Base-by-base conservation (phyloP, 345 rosid genomes). In the Gynandropsis gynandra region DNA sequence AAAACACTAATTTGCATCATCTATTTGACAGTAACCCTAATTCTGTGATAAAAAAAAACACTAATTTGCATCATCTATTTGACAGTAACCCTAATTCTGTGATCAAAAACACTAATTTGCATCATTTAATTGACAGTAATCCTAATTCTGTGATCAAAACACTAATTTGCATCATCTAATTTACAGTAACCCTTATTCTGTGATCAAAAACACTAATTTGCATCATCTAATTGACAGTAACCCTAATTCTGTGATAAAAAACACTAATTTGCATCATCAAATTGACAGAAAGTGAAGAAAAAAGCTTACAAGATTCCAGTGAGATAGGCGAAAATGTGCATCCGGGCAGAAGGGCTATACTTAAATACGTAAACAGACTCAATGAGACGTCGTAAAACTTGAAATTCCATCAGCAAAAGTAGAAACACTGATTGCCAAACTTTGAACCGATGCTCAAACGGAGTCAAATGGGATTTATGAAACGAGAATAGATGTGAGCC, bases 331-430 rank as follows among this genome's bases (percentile, higher is more conserved):
- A 74, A 69, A 34, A 85, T 56, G 51, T 82, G 81, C 79, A 82
- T 66, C 47, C 74, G 76, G 48, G 92, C 92, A 1, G 75, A 63
- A 16, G 87, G 77, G 65, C 85, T 79, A 42, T 85, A 80, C 31
- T 76, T 62, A 55, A 79, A 85, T 0, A 79, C 73, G 56, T 72
- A 75, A 5, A 77, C 32, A 0, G 83, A 56, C 73, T 87, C 96
- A 4, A 64, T 62, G 42, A 81, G 82, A 36, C 87, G 87, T 72
- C 89, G 70, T 31, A 76, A 20, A 20, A 80, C 81, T 61, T 88
- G 97, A 9, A 62, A 59, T 66, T 85, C 92, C 89, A 85, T 74
- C 16, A 85, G 63, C 48, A 77, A 13, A 20, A 82, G 90, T 54
- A 81, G 72, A 58, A 83, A 73, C 47, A 87, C 82, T 3, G 73